These are phyloP conservation scores for Passiflora organensis DNA, from an alignment of 345 rosid genomes.

Conservation along the genomic window DNA sequence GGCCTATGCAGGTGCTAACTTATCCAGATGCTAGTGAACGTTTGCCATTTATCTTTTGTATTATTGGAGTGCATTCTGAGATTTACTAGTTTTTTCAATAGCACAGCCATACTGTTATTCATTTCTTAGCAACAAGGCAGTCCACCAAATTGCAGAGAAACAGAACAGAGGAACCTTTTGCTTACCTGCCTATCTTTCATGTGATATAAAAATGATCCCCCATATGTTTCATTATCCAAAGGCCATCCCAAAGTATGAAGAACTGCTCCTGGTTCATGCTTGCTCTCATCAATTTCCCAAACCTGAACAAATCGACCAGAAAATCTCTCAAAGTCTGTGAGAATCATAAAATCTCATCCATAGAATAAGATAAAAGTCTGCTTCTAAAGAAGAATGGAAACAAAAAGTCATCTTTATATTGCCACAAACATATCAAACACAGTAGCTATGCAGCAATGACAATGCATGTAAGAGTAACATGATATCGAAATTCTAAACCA, in stretches of 20 bases:
- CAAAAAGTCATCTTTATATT: too few relatives aligned
- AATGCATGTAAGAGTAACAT: neutral
- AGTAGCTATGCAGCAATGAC: too few relatives aligned
- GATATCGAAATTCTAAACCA: conserved; percentile 1
- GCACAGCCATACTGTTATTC: too few relatives aligned
- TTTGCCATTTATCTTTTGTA: too few relatives aligned
- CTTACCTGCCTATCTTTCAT: conserved; percentile 80
- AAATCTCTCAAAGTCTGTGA: neutral
- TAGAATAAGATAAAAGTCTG: neutral
- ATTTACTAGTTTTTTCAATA: too few relatives aligned
- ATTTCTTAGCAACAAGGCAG: too few relatives aligned
- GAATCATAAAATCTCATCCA: neutral
- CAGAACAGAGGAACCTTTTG: neutral
- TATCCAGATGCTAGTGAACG: too few relatives aligned
- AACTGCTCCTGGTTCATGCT: conserved; percentile 78
- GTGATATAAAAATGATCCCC: conserved; percentile 96
- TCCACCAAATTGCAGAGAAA: neutral
- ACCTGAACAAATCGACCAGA: conserved; percentile 48
- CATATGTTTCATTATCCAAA: conserved; percentile 78
- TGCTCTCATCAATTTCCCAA: conserved; percentile 87
- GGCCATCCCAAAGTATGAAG: conserved; percentile 95
- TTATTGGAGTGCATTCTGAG: too few relatives aligned
- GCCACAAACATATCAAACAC: too few relatives aligned
- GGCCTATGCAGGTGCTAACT: too few relatives aligned
- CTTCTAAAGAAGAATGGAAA: neutral